Base-by-base conservation (phyloP, 768 basidiomycete genomes). In the Paxillus involutus region DNA sequence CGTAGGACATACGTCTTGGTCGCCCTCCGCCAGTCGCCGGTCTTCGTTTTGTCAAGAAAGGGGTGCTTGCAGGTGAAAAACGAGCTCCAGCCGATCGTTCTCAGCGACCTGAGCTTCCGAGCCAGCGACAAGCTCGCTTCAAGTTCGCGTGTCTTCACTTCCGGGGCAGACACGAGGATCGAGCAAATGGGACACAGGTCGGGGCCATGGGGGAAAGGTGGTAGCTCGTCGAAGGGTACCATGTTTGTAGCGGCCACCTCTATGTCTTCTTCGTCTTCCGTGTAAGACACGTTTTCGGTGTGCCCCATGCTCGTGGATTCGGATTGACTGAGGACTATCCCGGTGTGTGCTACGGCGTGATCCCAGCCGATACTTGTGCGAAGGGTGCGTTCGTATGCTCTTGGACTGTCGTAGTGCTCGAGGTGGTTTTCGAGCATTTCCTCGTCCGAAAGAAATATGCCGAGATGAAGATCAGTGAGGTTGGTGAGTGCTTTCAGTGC, bases 361-460 rank as follows among this genome's bases (percentile, higher is more conserved):
- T 55, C 59, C 39, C 49, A 53, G 52, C 41, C 48, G n/a, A 59
- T 47, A 29, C 52, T n/a, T 17, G 43, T 46, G 30, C 53, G 58
- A 32, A 63, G 51, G 12, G 44, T 49, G 10, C 56, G 61, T 14
- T 66, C 59, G 50, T 70, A 60, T 2, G 54, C 49, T 40, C 44
- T 43, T n/a, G 65, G 63, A 8, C 59, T 63, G 29, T 68, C 65
- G 51, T 65, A 64, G 42, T 67, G 64, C 11, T 66, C 61, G 53
- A 71, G 65, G 53, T 84, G 83, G 40, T 66, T 60, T 51, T 77
- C 73, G 17, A 86, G 64, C 52, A 85, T 66, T 39, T 70, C 69
- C 26, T 80, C 76, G 48, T 79, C 75, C 0, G 86, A 88, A 17
- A 89, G 78, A 61, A 82, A 84, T 44, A 88, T 71, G 0, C 87